phyloP scores from a whole-genome alignment of 352 stramenopile genomes.

The Stephanocyclus meneghinianus region DNA sequence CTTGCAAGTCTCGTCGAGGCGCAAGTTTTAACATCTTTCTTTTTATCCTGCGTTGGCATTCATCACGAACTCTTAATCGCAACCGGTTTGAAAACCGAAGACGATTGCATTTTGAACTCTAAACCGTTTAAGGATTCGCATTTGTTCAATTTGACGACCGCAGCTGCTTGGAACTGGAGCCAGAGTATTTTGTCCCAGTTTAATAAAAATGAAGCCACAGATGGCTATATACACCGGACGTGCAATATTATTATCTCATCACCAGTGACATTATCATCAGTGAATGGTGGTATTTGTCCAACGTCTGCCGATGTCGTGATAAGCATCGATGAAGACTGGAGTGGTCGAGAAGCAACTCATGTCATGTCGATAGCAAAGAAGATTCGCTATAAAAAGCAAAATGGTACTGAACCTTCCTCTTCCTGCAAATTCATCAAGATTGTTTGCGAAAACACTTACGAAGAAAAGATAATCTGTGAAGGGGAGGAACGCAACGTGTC shows the following conservation, averaged over 20 bases:
- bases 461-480: constrained; percentile 52
- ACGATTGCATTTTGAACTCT: too few species aligned
- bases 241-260: constrained; percentile 66
- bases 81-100: too few species aligned
- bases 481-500: neutral
- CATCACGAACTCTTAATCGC: constrained; percentile 59
- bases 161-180: constrained; percentile 51
- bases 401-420: neutral
- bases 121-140: too few species aligned
- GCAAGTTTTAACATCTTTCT: constrained; percentile 59
- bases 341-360: constrained; percentile 55
- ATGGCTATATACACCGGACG: constrained; percentile 20
- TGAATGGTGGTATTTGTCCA: constrained; percentile 60
- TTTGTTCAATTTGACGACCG: neutral
- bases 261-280: constrained; percentile 48
- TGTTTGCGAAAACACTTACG: constrained; percentile 52
- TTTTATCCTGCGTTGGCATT: constrained; percentile 71
- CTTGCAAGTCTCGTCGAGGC: constrained; percentile 65
- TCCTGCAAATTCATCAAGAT: constrained; percentile 59
- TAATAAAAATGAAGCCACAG: constrained; percentile 33
- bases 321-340: constrained; percentile 81
- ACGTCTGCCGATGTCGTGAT: constrained; percentile 69
- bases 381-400: constrained; percentile 19
- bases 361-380: constrained; percentile 36
- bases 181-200: constrained; percentile 67